Conservation (phyloP, 108 stramenopile genomes). For the Nitzschia sp. region DNA sequence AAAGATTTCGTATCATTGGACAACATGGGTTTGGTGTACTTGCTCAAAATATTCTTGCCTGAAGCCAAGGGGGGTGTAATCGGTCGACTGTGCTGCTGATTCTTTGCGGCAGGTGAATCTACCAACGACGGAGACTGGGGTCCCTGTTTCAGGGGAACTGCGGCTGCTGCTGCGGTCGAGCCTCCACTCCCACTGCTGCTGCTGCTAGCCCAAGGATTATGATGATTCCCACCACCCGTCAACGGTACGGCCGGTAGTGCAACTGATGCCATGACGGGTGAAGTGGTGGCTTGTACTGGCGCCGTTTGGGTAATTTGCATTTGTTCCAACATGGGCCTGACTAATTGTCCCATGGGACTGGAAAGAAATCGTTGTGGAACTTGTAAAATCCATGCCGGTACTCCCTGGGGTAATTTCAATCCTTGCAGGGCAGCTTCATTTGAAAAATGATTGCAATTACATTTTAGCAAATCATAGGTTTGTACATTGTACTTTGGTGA, state of each 20-base stretch:
- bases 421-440: conserved; percentile 67
- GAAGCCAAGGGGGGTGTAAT: neutral
- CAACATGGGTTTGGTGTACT: conserved; percentile 57
- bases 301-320: conserved; percentile 48
- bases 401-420: conserved; percentile 43
- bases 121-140: neutral
- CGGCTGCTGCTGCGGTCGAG: conserved; percentile 26
- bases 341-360: conserved; percentile 73
- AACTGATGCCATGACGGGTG: conserved; percentile 12
- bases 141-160: neutral
- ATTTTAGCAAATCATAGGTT: conserved; percentile 63
- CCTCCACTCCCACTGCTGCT: too few species aligned
- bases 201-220: conserved; percentile 74
- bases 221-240: neutral
- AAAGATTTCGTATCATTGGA: conserved; percentile 62
- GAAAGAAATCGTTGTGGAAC: conserved; percentile 64
- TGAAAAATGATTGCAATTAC: conserved; percentile 80
- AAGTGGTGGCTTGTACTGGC: neutral
- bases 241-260: neutral
- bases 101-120: neutral
- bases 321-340: conserved; percentile 73
- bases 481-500: conserved; percentile 30
- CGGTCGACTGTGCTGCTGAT: neutral
- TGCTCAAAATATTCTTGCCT: conserved; percentile 34
- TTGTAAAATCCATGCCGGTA: conserved; percentile 71